Base-by-base conservation (phyloP, 371 early-diverging fungal genomes). In the Zancudomyces culisetae region DNA sequence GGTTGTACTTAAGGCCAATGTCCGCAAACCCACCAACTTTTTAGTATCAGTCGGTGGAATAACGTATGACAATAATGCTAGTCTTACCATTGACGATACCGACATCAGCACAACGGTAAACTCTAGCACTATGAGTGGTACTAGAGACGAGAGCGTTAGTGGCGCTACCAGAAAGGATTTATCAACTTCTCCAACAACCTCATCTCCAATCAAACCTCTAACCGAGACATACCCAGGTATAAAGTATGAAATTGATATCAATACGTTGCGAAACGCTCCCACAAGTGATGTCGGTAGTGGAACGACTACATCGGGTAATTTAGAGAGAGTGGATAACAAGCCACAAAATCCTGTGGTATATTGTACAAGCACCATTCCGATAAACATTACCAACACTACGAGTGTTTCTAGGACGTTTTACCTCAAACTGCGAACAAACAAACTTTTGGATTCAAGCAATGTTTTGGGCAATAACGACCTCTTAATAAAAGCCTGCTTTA, bases 1-100 rank as follows among this genome's bases (percentile, higher is more conserved):
- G 0, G 55, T 91, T 19, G 72, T 73, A 1, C 72, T 97, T 45
- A 97, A 97, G 65, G 96, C 98, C 1, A 74, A 77, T 35, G 87
- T 97, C 27, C 77, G 84, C 6, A 88, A 91, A 43, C 89, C 89
- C 12, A 78, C 84, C 13, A 87, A 80, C 26, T 96, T 97, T 62
- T 75, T 75, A 27, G 77, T 96, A 45, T 26, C 13, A 13, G 3
- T 75, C 79, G 1, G 71, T 75, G 10, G 81, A 86, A 54, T 27
- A 27, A 21, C 15, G 26, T 43, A 8, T 22, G 10, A n/a, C 4
- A 4, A 4, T 3, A 6, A 19, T 4, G 18, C 27, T 43, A 21
- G 21, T 18, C 21, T 19, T 43, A 43, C 4, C 6, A 51, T 30
- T 26, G 43, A 10, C 3, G 10, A 12, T 10, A 45, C 21, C 15